Evolutionary conservation across 2,329 filamentous ascomycete species (phyloP).

Genomic region (Seiridium cupressi): DNA sequence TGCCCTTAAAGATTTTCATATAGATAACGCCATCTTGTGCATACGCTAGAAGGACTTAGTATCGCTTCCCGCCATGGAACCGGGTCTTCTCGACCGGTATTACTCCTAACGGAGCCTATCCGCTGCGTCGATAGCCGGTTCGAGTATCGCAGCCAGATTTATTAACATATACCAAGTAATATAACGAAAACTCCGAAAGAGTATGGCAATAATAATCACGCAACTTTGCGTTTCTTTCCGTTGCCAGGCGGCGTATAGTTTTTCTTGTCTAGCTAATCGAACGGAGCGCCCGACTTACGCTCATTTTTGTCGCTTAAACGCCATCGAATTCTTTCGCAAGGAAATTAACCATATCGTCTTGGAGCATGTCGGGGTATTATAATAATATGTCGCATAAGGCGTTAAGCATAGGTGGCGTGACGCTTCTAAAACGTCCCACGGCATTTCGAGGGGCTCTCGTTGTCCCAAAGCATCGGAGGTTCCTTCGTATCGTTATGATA

Average conservation of each 20-base stretch:
- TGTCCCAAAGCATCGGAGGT: constrained; percentile 5
- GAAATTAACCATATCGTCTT: constrained; percentile 2
- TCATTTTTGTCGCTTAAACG: not conserved
- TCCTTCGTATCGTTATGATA: not conserved
- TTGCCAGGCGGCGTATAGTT: constrained; percentile 21
- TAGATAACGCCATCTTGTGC: constrained; percentile 14
- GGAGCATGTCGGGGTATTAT: not conserved
- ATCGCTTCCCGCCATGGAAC: constrained; percentile 12
- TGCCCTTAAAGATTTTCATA: constrained; percentile 19
- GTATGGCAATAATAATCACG: constrained; percentile 29
- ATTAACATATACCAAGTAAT: constrained; percentile 28
- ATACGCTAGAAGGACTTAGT: constrained; percentile 22
- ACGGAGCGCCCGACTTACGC: not conserved
- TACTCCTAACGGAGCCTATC: constrained; percentile 27
- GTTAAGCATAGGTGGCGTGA: not conserved
- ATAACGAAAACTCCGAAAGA: constrained; percentile 24
- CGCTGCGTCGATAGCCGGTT: constrained; percentile 26
- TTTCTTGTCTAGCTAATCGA: constrained; percentile 18
- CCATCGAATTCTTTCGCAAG: constrained; percentile 1
- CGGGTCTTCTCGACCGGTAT: constrained; percentile 17
- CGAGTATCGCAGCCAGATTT: constrained; percentile 31
- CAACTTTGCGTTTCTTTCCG: constrained; percentile 27
- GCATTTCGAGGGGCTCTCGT: constrained; percentile 4
- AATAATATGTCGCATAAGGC: not conserved
- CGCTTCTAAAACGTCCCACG: not conserved